These are phyloP conservation scores for Stemphylium lycopersici DNA, from an alignment of 2,329 filamentous ascomycete genomes.

Conservation along the genomic window DNA sequence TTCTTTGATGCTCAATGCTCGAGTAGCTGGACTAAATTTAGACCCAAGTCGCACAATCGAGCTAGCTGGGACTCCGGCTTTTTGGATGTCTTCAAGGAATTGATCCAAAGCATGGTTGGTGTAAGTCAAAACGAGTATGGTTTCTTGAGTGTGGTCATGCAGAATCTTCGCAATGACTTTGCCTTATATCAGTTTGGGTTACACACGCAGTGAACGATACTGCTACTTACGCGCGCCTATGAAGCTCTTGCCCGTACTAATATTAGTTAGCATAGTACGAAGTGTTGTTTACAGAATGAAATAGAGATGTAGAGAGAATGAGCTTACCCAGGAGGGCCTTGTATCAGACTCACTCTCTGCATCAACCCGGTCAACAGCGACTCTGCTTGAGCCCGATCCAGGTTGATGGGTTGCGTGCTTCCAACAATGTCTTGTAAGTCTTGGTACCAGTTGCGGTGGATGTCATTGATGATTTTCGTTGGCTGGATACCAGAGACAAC, in stretches of 20 bases:
- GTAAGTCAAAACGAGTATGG: constrained; percentile 69
- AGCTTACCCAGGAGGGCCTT: constrained; percentile 67
- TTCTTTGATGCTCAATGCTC: constrained; percentile 54
- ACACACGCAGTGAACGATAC: background rate
- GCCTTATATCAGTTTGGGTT: background rate
- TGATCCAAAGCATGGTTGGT: constrained; percentile 63
- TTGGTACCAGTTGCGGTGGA: constrained; percentile 21
- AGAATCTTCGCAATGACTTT: constrained; percentile 62
- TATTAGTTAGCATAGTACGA: constrained; percentile 11
- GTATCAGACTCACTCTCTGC: constrained; percentile 65
- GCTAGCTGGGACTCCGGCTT: constrained; percentile 59
- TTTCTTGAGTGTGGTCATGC: constrained; percentile 56
- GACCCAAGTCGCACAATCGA: constrained; percentile 68
- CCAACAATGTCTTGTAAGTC: constrained; percentile 30
- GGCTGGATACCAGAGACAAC: constrained; percentile 33
- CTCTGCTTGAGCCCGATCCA: constrained; percentile 62
- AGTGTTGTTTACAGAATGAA: background rate
- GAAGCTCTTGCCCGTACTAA: constrained; percentile 77
- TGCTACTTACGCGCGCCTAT: constrained; percentile 60
- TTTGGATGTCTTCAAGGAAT: constrained; percentile 66
- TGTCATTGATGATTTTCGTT: constrained; percentile 27
- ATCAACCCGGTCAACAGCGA: constrained; percentile 63
- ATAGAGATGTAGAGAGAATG: constrained; percentile 50
- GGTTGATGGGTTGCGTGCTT: constrained; percentile 34
- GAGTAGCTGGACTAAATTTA: constrained; percentile 61